phyloP scores from a whole-genome alignment of 2,329 filamentous ascomycete species.

The Aspergillus transmontanensis region DNA sequence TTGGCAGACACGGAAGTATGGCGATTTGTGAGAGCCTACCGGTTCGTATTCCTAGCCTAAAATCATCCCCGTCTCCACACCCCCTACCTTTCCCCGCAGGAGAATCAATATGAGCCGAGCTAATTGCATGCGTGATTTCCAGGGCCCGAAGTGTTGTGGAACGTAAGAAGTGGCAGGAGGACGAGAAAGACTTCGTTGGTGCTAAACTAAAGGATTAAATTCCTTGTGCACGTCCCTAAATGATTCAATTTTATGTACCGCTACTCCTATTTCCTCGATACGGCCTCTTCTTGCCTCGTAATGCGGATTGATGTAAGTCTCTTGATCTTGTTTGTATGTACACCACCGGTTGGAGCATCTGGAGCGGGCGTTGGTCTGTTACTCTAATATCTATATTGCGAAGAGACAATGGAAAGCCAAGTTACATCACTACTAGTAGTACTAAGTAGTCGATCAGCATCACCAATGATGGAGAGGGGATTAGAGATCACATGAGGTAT shows the following conservation, averaged over 20 bases:
- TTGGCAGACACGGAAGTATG: conserved; percentile 65
- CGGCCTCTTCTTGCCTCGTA: not conserved
- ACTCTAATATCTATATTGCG: not conserved
- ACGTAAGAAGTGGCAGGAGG: conserved; percentile 61
- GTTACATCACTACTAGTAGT: not conserved
- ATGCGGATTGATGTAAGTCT: conserved; percentile 3
- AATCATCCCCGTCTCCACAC: not conserved
- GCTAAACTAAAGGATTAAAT: conserved; percentile 32
- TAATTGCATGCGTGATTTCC: conserved; percentile 7
- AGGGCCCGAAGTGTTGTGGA: conserved; percentile 59
- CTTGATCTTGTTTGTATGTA: conserved; percentile 10
- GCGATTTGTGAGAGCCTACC: conserved; percentile 64
- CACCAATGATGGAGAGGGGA: conserved; percentile 4
- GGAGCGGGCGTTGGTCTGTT: not conserved
- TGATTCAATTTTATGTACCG: not conserved
- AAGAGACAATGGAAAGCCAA: not conserved
- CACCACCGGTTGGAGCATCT: not conserved
- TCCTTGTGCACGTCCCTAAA: not conserved
- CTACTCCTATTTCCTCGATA: not conserved
- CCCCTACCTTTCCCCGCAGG: not conserved
- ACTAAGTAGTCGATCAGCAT: not conserved
- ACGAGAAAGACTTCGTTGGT: conserved; percentile 59
- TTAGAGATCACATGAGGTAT: conserved; percentile 2
- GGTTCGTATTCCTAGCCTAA: conserved; percentile 29
- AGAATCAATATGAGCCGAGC: not conserved